phyloP scores from a whole-genome alignment of 2,329 filamentous ascomycete species.

The Neopestalotiopsis rosae region DNA sequence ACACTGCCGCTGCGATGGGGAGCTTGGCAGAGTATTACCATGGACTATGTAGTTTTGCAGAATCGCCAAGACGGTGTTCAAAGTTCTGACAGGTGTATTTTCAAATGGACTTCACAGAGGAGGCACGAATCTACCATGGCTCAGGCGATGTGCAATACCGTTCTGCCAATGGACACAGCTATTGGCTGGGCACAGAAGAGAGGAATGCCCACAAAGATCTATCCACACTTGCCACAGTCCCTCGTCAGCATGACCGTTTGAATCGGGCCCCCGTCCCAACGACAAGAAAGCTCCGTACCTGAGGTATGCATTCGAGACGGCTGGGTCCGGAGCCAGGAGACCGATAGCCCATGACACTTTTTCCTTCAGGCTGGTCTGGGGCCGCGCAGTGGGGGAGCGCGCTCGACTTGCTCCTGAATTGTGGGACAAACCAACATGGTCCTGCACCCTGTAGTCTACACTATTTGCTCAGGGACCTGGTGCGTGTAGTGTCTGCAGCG shows the following conservation, averaged over 20 bases:
- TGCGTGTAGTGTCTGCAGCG: neutral
- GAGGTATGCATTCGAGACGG: neutral
- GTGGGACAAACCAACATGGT: neutral
- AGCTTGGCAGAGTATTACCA: constrained; percentile 1
- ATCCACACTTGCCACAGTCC: too few species aligned
- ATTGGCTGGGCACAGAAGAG: too few species aligned
- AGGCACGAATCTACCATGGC: too few species aligned
- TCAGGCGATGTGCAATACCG: too few species aligned
- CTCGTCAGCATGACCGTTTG: neutral
- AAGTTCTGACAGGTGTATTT: neutral
- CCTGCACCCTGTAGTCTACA: neutral
- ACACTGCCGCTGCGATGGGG: neutral
- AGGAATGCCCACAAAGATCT: too few species aligned
- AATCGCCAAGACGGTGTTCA: neutral
- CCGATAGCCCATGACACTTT: neutral
- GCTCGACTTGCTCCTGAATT: constrained; percentile 2
- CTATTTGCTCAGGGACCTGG: neutral
- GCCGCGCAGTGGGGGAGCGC: neutral
- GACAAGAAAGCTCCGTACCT: neutral
- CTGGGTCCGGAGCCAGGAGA: neutral
- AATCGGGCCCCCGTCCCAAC: neutral
- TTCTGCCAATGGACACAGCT: too few species aligned
- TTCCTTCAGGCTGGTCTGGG: neutral
- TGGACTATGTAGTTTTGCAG: neutral
- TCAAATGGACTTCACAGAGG: too few species aligned